Conservation (phyloP, 2,329 filamentous ascomycete genomes). For the Aspergillus sp. region DNA sequence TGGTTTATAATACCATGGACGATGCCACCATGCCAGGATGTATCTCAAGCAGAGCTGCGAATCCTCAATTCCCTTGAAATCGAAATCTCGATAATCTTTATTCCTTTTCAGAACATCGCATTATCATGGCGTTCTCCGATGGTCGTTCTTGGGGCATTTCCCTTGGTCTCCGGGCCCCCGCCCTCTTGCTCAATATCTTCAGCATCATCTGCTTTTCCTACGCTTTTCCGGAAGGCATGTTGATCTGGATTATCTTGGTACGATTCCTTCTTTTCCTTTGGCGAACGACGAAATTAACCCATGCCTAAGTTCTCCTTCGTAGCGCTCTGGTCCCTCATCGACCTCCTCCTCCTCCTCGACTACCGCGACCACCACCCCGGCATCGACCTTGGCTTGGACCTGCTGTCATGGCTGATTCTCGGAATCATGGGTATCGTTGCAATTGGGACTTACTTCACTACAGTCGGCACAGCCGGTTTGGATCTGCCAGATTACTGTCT, state of each 20-base stretch:
- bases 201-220: not conserved
- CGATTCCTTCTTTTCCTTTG: not conserved
- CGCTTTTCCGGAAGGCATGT: not conserved
- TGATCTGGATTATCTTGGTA: not conserved
- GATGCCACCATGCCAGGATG: too few species aligned
- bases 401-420: not conserved
- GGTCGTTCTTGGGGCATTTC: not conserved
- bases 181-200: not conserved
- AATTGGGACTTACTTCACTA: not conserved
- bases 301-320: not conserved
- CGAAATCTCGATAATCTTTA: too few species aligned
- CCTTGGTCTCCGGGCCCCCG: not conserved
- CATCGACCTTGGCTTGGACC: not conserved
- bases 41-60: too few species aligned
- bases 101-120: too few species aligned
- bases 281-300: not conserved
- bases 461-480: not conserved
- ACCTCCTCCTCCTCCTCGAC: not conserved
- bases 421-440: not conserved
- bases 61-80: too few species aligned
- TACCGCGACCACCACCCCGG: not conserved
- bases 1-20: too few species aligned
- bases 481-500: not conserved
- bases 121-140: not conserved
- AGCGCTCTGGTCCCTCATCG: not conserved